These are phyloP conservation scores for Clonostachys sp. DNA, from an alignment of 2,329 filamentous ascomycete genomes.

Conservation along the genomic window DNA sequence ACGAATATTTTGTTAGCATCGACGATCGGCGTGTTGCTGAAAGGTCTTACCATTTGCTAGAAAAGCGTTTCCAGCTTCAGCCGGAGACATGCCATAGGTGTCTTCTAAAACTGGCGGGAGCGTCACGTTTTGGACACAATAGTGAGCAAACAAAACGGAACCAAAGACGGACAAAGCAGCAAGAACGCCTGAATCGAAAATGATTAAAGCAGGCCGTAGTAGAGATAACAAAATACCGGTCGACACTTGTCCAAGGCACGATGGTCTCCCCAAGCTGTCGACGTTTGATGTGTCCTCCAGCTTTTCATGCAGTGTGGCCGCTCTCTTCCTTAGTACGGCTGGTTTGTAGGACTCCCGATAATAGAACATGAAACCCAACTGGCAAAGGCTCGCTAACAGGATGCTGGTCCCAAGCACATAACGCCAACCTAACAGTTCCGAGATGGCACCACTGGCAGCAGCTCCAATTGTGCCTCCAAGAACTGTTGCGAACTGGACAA, in stretches of 20 bases:
- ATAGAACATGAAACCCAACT: constrained; percentile 42
- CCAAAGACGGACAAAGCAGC: constrained; percentile 39
- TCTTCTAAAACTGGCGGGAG: constrained; percentile 43
- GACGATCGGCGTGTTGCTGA: background rate
- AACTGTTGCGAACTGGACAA: constrained; percentile 51
- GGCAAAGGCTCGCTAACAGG: constrained; percentile 39
- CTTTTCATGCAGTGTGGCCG: background rate
- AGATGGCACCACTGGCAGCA: constrained; percentile 47
- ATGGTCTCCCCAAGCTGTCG: too few relatives aligned
- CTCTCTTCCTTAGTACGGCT: constrained; percentile 37
- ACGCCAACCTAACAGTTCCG: constrained; percentile 51
- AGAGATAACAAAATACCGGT: constrained; percentile 22
- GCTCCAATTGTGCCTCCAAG: constrained; percentile 53
- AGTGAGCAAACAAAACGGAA: constrained; percentile 42
- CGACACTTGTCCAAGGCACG: constrained; percentile 10
- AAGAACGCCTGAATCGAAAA: constrained; percentile 44
- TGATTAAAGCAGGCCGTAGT: constrained; percentile 38
- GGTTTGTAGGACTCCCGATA: constrained; percentile 60
- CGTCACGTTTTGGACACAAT: constrained; percentile 49
- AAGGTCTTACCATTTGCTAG: constrained; percentile 17
- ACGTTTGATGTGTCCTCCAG: background rate
- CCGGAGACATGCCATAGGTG: constrained; percentile 42
- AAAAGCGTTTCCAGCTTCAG: constrained; percentile 46
- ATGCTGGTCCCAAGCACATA: constrained; percentile 44
- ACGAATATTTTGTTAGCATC: constrained; percentile 5